Base-by-base conservation (phyloP, 1,284 basidiomycete species). In the Irpex sp. region DNA sequence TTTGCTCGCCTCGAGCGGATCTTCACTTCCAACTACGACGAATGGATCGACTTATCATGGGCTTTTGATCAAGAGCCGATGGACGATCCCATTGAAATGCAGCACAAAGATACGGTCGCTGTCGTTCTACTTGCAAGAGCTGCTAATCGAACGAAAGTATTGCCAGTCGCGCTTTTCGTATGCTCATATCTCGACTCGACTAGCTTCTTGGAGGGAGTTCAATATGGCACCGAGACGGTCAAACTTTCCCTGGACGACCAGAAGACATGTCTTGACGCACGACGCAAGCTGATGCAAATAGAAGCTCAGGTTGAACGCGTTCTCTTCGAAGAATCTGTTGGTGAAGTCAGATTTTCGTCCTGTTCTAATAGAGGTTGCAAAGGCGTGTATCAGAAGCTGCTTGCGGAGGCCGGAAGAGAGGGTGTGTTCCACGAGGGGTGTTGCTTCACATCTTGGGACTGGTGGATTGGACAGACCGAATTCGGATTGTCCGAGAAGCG, bases 91-190 rank as follows among this genome's bases (percentile, higher is more conserved):
- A 51, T 60, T 15, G 26, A 57, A 19, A 57, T 59, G 38, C 9
- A 17, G 21, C 31, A 17, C 6, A 36, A 55, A 8, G 65, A 64
- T 55, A 60, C 57, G 13, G 59, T 64, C 11, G 57, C 47, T 2
- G 64, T 65, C 31, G 61, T 66, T 17, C 38, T 54, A 19, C 55
- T 68, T n/a, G 67, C 66, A 4, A 60, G 66, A 13, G 19, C 57
- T 9, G 58, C 61, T n/a, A 62, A 63, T 31, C 59, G 64, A 6
- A 21, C 40, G 8, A n/a, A 15, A 0, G 15, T 68, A 9, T 40
- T 67, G 13, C 63, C 65, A 4, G 34, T 57, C 9, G 66, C 64
- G 6, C 62, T 68, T 44, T 65, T 64, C 62, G 44, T 37, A 15
- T 65, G 62, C 64, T 58, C 56, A 44, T 55, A 47, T 11, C 58